phyloP scores from a whole-genome alignment of 2,329 filamentous ascomycete genomes.

The Fusarium nygamai region DNA sequence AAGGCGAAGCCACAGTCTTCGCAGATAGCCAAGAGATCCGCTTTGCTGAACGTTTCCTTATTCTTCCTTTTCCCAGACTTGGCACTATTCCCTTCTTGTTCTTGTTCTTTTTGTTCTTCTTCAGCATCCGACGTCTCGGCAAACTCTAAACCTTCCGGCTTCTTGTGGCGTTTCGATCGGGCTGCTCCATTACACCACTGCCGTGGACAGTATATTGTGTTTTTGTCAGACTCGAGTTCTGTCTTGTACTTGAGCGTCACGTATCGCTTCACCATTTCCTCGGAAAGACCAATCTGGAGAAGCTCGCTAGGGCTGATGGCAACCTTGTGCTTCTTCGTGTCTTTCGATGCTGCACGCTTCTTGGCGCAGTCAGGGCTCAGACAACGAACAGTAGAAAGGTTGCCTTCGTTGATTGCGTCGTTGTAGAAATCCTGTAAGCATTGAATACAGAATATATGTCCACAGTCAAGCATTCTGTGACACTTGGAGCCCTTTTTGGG shows the following conservation, averaged over 20 bases:
- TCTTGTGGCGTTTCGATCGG: conserved; percentile 76
- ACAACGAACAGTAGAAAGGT: conserved; percentile 82
- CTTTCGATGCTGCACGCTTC: conserved; percentile 55
- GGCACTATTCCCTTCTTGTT: conserved; percentile 36
- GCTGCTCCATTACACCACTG: conserved; percentile 93
- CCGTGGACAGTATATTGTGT: conserved; percentile 91
- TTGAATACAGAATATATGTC: conserved; percentile 89
- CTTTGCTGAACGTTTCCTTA: conserved; percentile 52
- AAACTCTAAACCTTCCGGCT: conserved; percentile 73
- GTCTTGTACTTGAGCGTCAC: conserved; percentile 92
- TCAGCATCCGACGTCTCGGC: conserved; percentile 65
- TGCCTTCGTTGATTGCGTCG: conserved; percentile 85
- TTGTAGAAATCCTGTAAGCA: conserved; percentile 93
- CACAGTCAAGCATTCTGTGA: conserved; percentile 83
- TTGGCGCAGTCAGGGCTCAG: conserved; percentile 82
- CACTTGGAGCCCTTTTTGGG: conserved; percentile 88
- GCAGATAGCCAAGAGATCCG: conserved; percentile 82
- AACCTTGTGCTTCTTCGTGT: conserved; percentile 67
- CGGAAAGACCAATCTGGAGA: conserved; percentile 76
- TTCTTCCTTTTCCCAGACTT: conserved; percentile 36
- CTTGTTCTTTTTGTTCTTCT: conserved; percentile 50
- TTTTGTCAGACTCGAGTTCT: conserved; percentile 89
- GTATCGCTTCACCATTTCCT: conserved; percentile 83
- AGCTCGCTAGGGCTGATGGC: conserved; percentile 86
- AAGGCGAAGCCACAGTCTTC: conserved; percentile 92